A percentile compares a stretch with the other conserved stretches of the same genome.
phyloP scores from a whole-genome alignment of 345 rosid genomes.

The Trapa bicornis region DNA sequence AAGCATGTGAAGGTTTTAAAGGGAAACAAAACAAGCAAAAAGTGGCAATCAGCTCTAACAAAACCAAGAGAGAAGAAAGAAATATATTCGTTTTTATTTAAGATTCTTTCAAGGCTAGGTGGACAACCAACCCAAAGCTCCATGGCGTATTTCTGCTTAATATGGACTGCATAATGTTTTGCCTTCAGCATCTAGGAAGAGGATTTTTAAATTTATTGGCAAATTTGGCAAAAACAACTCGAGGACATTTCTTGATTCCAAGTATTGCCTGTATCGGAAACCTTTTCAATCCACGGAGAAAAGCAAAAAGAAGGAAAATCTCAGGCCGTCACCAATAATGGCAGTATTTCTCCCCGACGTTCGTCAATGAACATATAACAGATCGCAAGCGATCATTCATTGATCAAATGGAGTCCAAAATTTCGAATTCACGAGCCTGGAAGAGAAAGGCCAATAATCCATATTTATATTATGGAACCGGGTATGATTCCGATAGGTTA shows the following conservation, averaged over 20 bases:
- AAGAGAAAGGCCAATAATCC: too few relatives aligned
- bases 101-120: not conserved
- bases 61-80: slow-evolving; percentile 4
- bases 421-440: not conserved
- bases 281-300: not conserved
- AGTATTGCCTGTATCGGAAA: not conserved
- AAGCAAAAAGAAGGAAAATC: not conserved
- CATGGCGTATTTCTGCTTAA: not conserved
- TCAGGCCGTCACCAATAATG: too few relatives aligned
- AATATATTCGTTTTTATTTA: not conserved
- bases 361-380: not conserved
- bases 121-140: not conserved
- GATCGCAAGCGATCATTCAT: slow-evolving; percentile 1
- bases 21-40: slow-evolving; percentile 2
- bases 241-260: not conserved
- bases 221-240: not conserved
- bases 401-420: not conserved
- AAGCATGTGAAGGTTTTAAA: slow-evolving; percentile 1
- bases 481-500: too few relatives aligned
- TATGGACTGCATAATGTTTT: not conserved
- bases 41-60: not conserved
- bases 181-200: not conserved
- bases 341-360: too few relatives aligned
- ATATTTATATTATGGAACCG: too few relatives aligned
- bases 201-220: not conserved